Conservation (phyloP, 208 protist species). For the Phytomonas sp. region DNA sequence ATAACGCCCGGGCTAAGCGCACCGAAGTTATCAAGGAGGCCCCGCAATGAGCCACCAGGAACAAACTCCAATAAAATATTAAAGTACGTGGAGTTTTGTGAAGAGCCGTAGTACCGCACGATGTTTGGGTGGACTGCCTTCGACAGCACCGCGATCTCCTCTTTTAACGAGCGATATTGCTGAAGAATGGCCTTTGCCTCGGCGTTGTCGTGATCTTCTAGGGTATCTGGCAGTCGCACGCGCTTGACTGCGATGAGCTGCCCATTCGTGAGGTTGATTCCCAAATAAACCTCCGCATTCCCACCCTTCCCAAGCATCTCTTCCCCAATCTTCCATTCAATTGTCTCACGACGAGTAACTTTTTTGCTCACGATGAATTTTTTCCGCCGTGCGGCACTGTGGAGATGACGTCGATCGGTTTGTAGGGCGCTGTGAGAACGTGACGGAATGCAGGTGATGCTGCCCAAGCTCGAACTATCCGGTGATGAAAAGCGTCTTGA, state of each 20-base stretch:
- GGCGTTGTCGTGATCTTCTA: conserved; percentile 24
- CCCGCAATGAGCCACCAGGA: conserved; percentile 80
- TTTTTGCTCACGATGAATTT: conserved; percentile 6
- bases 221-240: conserved; percentile 51
- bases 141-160: conserved; percentile 87
- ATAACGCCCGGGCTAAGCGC: conserved; percentile 76
- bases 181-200: conserved; percentile 57
- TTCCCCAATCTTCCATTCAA: conserved; percentile 89
- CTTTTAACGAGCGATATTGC: conserved; percentile 79
- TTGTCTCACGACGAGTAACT: conserved; percentile 43
- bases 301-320: conserved; percentile 88
- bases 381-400: background rate
- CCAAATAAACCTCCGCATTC: conserved; percentile 84
- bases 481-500: conserved; percentile 30
- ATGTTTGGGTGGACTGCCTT: conserved; percentile 87
- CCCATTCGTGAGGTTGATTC: conserved; percentile 86
- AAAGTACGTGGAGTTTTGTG: conserved; percentile 76
- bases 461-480: conserved; percentile 31
- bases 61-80: conserved; percentile 91
- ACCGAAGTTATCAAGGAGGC: conserved; percentile 87
- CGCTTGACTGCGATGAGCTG: conserved; percentile 89
- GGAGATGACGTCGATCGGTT: background rate
- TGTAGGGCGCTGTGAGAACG: background rate
- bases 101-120: conserved; percentile 86
- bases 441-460: conserved; percentile 13